Evolutionary conservation across 768 basidiomycete species (phyloP).

Genomic region (Lactarius tabidus): DNA sequence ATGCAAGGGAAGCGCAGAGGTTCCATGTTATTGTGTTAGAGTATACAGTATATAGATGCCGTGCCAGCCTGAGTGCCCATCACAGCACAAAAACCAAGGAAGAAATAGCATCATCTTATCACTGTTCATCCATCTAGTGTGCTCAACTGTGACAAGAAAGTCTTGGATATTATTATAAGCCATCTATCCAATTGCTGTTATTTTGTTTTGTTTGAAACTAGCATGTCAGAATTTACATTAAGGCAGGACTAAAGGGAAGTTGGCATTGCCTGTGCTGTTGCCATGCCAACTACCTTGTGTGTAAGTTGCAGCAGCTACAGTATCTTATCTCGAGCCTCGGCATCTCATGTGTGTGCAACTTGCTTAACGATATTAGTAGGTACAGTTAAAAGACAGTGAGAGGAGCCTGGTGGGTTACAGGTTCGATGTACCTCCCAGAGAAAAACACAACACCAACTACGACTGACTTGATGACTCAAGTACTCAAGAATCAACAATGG

Average conservation of each 20-base stretch:
- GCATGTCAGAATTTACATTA: conserved; percentile 12
- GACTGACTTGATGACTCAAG: no score
- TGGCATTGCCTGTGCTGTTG: not conserved
- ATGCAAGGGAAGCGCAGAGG: no score
- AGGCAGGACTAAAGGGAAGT: not conserved
- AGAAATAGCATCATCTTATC: no score
- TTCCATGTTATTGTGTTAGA: no score
- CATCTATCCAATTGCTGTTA: not conserved
- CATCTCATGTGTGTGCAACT: not conserved
- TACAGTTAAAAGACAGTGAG: not conserved
- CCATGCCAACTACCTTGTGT: not conserved
- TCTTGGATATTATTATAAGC: no score
- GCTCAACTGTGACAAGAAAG: no score
- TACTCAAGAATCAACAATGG: not conserved
- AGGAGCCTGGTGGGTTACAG: not conserved
- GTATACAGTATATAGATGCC: no score
- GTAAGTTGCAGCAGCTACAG: no score
- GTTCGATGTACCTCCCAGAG: not conserved
- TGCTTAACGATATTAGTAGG: not conserved
- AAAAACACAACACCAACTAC: not conserved
- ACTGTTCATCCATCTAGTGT: no score
- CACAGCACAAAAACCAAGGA: no score
- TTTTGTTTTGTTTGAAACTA: no score
- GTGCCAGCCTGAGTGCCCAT: no score
- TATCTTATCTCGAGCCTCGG: not conserved